These are phyloP conservation scores for Candida andamanensis DNA, from an alignment of 805 yeast species.

Conservation along the genomic window DNA sequence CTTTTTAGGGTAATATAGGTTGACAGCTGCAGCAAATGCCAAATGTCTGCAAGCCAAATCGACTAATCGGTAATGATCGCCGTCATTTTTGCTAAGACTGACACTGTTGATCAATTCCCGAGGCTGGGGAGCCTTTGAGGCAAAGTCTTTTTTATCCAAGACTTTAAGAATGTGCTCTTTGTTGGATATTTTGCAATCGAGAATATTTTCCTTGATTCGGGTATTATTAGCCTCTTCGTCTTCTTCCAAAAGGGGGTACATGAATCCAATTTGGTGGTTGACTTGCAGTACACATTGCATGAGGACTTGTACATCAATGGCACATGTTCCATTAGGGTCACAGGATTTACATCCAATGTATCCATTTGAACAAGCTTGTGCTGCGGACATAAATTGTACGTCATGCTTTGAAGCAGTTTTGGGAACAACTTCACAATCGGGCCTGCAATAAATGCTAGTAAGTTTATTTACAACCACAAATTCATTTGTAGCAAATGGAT, in stretches of 20 bases:
- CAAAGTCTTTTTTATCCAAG: slow-evolving; percentile 13
- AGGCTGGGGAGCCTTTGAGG: slow-evolving; percentile 1
- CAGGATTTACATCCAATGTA: slow-evolving; percentile 51
- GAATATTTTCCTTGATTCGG: slow-evolving; percentile 32
- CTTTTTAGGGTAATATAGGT: slow-evolving; percentile 23
- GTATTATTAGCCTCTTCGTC: slow-evolving; percentile 36
- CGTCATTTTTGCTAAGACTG: slow-evolving; percentile 50
- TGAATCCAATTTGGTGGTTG: slow-evolving; percentile 55
- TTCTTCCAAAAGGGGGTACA: slow-evolving; percentile 45
- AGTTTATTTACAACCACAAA: slow-evolving; percentile 49
- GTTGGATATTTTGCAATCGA: slow-evolving; percentile 19
- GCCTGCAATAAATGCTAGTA: slow-evolving; percentile 51
- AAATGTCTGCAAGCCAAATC: slow-evolving; percentile 80
- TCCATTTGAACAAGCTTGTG: slow-evolving; percentile 42
- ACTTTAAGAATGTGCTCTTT: slow-evolving; percentile 22
- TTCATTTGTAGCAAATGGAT: slow-evolving; percentile 58
- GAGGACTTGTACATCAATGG: slow-evolving; percentile 42
- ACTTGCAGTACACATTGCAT: slow-evolving; percentile 48
- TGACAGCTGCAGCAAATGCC: slow-evolving; percentile 68
- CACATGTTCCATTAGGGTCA: slow-evolving; percentile 44
- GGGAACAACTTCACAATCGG: slow-evolving; percentile 56
- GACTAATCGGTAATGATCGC: slow-evolving; percentile 64
- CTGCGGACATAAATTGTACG: slow-evolving; percentile 38
- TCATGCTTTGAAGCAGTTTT: slow-evolving; percentile 40
- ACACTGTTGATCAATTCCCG: slow-evolving; percentile 6